A percentile compares a stretch with the other conserved stretches of the same genome.
These are phyloP conservation scores for Diaporthe batatas DNA, from an alignment of 2,329 filamentous ascomycete species.

Conservation along the genomic window DNA sequence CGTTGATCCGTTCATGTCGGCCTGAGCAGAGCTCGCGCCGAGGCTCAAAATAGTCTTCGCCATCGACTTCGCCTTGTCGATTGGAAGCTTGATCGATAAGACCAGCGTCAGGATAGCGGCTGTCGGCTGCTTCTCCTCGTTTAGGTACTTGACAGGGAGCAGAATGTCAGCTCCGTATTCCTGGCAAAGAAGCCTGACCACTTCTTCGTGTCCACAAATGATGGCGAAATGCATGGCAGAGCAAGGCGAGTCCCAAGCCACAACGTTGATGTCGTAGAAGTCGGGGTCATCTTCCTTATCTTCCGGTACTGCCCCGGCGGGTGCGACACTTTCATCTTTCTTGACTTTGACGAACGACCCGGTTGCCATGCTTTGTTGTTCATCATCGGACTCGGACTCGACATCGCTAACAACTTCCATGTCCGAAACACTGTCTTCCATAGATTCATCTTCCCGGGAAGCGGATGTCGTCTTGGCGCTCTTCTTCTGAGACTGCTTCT, in stretches of 20 bases:
- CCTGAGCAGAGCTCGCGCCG: constrained; percentile 80
- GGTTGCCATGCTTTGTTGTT: constrained; percentile 68
- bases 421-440: constrained; percentile 57
- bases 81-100: constrained; percentile 74
- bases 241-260: constrained; percentile 83
- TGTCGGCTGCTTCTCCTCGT: constrained; percentile 61
- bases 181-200: constrained; percentile 76
- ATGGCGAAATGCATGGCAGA: constrained; percentile 86
- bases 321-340: constrained; percentile 49
- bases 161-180: constrained; percentile 83
- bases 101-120: constrained; percentile 77
- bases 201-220: constrained; percentile 75
- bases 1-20: constrained; percentile 74
- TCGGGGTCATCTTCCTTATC: constrained; percentile 78
- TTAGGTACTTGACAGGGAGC: constrained; percentile 77
- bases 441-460: constrained; percentile 47
- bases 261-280: constrained; percentile 81
- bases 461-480: constrained; percentile 47
- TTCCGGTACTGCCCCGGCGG: constrained; percentile 62
- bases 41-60: constrained; percentile 73
- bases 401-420: constrained; percentile 61
- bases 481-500: constrained; percentile 65
- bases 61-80: constrained; percentile 75
- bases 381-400: constrained; percentile 63
- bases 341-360: constrained; percentile 81